Conservation (phyloP, 2,329 filamentous ascomycete species). For the Lithohypha guttulata region DNA sequence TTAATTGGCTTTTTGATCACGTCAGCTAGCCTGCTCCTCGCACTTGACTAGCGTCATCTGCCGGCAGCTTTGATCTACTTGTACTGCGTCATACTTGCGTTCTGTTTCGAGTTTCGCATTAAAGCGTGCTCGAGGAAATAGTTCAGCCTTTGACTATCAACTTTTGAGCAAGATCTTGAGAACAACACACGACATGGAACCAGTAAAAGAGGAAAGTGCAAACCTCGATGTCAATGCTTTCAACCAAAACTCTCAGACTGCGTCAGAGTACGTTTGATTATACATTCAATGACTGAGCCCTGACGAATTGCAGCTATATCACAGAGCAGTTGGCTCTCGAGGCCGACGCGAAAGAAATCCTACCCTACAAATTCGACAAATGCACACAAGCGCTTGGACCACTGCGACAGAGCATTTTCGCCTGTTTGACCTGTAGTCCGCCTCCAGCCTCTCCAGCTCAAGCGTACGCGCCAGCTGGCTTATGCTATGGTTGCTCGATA, state of each 20-base stretch:
- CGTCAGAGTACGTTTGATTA: slow-evolving; percentile 48
- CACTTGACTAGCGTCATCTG: too few species aligned
- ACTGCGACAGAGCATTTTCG: slow-evolving; percentile 78
- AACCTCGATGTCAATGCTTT: slow-evolving; percentile 6
- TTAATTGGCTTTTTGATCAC: too few species aligned
- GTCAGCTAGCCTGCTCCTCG: too few species aligned
- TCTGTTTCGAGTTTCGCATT: too few species aligned
- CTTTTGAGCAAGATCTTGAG: too few species aligned
- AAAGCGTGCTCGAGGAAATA: too few species aligned
- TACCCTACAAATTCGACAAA: slow-evolving; percentile 93
- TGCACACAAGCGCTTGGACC: slow-evolving; percentile 87
- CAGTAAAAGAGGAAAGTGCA: slow-evolving; percentile 12
- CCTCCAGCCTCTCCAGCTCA: slow-evolving; percentile 53
- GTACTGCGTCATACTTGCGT: too few species aligned
- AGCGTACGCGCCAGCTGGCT: slow-evolving; percentile 61
- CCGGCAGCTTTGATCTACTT: too few species aligned
- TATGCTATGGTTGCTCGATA: slow-evolving; percentile 95
- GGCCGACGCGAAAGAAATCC: slow-evolving; percentile 84
- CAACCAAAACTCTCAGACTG: slow-evolving; percentile 58
- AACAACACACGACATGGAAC: too few species aligned
- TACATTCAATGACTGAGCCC: neutral
- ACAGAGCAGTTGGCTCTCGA: slow-evolving; percentile 82
- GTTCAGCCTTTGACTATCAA: too few species aligned
- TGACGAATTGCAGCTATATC: slow-evolving; percentile 56
- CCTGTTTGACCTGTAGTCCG: slow-evolving; percentile 88